These are phyloP conservation scores for Rosellinia necatrix DNA, from an alignment of 2,329 filamentous ascomycete genomes.

Conservation along the genomic window DNA sequence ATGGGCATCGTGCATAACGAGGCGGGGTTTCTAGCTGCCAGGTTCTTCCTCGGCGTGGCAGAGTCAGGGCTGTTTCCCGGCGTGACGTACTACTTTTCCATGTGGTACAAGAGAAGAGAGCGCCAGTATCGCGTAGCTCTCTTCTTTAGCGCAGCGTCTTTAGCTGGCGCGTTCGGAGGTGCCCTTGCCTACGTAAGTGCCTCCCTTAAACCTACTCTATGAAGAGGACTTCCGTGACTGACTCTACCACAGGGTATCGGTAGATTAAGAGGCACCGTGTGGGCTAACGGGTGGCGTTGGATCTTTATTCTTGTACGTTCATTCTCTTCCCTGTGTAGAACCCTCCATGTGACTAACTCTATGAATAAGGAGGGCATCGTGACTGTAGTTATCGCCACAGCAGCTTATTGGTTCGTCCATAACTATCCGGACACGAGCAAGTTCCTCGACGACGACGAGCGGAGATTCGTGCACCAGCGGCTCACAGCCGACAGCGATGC, in stretches of 20 bases:
- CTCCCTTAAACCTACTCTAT: background rate
- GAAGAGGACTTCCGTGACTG: background rate
- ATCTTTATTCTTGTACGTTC: slow-evolving; percentile 61
- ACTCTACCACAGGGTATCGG: slow-evolving; percentile 53
- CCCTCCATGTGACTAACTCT: slow-evolving; percentile 45
- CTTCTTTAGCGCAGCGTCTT: slow-evolving; percentile 59
- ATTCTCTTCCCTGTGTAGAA: background rate
- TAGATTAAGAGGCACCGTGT: slow-evolving; percentile 57
- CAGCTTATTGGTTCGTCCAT: slow-evolving; percentile 64
- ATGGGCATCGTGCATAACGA: slow-evolving; percentile 55
- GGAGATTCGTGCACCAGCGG: slow-evolving; percentile 63
- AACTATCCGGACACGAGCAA: slow-evolving; percentile 66
- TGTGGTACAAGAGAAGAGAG: slow-evolving; percentile 61
- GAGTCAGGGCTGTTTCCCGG: slow-evolving; percentile 59
- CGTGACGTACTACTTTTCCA: slow-evolving; percentile 44
- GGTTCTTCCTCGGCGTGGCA: slow-evolving; percentile 61
- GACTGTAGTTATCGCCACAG: slow-evolving; percentile 56
- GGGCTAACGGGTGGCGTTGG: slow-evolving; percentile 60
- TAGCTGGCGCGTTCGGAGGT: slow-evolving; percentile 62
- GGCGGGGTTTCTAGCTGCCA: slow-evolving; percentile 55
- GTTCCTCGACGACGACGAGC: slow-evolving; percentile 60
- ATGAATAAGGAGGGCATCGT: slow-evolving; percentile 58
- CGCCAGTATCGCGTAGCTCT: slow-evolving; percentile 59
- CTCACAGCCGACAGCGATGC: slow-evolving; percentile 72
- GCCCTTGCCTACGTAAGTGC: slow-evolving; percentile 56